Evolutionary conservation across 2,329 filamentous ascomycete species (phyloP).

Genomic region (Penicillium freii): DNA sequence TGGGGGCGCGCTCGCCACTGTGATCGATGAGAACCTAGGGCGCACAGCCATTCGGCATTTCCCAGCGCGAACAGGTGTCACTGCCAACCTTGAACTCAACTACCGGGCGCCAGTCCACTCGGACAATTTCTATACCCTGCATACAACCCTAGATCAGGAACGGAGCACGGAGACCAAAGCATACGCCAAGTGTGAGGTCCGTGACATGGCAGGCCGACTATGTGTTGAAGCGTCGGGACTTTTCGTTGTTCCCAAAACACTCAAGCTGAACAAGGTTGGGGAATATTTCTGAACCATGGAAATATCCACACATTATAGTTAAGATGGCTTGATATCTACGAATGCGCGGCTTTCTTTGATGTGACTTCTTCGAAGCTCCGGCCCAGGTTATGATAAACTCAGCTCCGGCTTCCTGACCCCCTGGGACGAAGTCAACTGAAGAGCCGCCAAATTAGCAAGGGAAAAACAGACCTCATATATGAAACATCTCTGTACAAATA

Average conservation of each 20-base stretch:
- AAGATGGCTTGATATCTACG: not conserved
- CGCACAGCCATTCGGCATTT: slow-evolving; percentile 56
- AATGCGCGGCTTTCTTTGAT: not conserved
- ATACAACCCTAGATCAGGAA: slow-evolving; percentile 43
- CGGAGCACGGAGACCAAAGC: slow-evolving; percentile 41
- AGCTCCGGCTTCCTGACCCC: not conserved
- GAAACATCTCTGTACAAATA: not conserved
- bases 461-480: not conserved
- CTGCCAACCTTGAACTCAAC: slow-evolving; percentile 58
- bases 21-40: slow-evolving; percentile 69
- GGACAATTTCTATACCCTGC: slow-evolving; percentile 63
- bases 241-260: slow-evolving; percentile 58
- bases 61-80: slow-evolving; percentile 52
- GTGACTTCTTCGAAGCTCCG: not conserved
- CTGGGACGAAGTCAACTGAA: not conserved
- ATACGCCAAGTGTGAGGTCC: slow-evolving; percentile 36
- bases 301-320: not conserved
- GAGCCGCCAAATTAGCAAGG: not conserved
- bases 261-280: slow-evolving; percentile 42
- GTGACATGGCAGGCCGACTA: slow-evolving; percentile 50
- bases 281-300: slow-evolving; percentile 38
- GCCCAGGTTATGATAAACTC: not conserved
- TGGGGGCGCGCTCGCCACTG: slow-evolving; percentile 66
- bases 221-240: slow-evolving; percentile 59
- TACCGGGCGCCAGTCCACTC: slow-evolving; percentile 63